Percentiles rank a stretch among this genome's conserved stretches.
phyloP scores from a whole-genome alignment of 2,329 filamentous ascomycete species.

The Alternaria angustiovoidea region DNA sequence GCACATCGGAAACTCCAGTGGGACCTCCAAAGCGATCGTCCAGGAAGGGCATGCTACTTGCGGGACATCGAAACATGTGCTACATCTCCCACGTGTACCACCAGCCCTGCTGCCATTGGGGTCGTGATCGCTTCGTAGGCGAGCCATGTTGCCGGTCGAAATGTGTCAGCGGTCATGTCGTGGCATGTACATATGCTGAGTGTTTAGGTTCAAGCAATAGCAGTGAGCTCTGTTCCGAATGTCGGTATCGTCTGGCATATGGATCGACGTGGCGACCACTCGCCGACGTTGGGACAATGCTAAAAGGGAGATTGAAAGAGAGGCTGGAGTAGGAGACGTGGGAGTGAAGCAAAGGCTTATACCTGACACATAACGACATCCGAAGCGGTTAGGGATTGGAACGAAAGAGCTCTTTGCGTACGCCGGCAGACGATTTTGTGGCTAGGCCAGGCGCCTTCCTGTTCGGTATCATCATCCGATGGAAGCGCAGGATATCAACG shows the following conservation, averaged over 20 bases:
- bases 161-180: conserved; percentile 25
- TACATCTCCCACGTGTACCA: conserved; percentile 44
- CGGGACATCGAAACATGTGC: conserved; percentile 35
- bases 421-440: too few relatives aligned
- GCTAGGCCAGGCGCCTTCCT: too few relatives aligned
- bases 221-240: conserved; percentile 27
- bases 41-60: not conserved
- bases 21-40: not conserved
- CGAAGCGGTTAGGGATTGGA: too few relatives aligned
- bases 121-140: conserved; percentile 34
- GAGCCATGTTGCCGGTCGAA: conserved; percentile 43
- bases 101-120: conserved; percentile 42
- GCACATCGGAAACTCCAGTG: too few relatives aligned
- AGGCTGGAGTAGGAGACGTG: not conserved
- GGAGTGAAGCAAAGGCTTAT: too few relatives aligned
- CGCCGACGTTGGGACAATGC: conserved; percentile 20
- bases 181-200: conserved; percentile 35
- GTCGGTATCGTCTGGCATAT: conserved; percentile 22
- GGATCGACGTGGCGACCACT: conserved; percentile 32
- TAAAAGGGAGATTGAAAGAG: not conserved
- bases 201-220: conserved; percentile 36
- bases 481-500: not conserved
- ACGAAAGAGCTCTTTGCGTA: too few relatives aligned
- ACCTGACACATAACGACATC: too few relatives aligned
- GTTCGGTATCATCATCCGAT: too few relatives aligned